These are phyloP conservation scores for Ceratocystis destructans DNA, from an alignment of 2,329 filamentous ascomycete genomes.

Conservation along the genomic window DNA sequence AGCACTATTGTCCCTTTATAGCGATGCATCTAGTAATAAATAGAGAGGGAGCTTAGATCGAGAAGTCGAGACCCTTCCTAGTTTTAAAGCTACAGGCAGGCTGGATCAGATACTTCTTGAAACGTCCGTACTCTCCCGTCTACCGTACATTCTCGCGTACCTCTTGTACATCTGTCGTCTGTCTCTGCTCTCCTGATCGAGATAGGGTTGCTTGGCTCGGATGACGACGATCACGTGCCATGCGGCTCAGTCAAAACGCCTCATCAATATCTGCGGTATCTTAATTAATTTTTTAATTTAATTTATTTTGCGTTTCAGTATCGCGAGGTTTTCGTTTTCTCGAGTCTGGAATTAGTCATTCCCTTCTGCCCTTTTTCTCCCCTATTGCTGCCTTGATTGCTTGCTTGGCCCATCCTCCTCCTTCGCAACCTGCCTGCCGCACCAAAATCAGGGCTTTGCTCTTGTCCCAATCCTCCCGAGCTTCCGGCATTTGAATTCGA, in stretches of 20 bases:
- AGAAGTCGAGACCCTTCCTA: too few relatives aligned
- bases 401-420: neutral
- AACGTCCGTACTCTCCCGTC: too few relatives aligned
- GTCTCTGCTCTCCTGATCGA: neutral
- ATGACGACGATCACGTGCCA: constrained; percentile 7
- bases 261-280: neutral
- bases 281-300: neutral
- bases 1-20: neutral
- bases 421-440: neutral
- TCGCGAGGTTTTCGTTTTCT: neutral
- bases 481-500: constrained; percentile 9
- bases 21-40: neutral
- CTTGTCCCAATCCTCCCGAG: constrained; percentile 12
- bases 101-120: too few relatives aligned
- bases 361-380: neutral
- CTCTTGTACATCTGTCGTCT: neutral
- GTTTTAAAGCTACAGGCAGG: too few relatives aligned
- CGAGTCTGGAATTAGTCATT: neutral
- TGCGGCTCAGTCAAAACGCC: neutral
- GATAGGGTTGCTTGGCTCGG: neutral
- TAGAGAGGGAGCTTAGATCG: too few relatives aligned
- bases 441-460: neutral
- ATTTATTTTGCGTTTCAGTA: neutral
- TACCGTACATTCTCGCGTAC: too few relatives aligned
- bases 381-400: neutral